A percentile compares a stretch with the other conserved stretches of the same genome.
phyloP scores from a whole-genome alignment of 2,329 filamentous ascomycete species.

The Penicillium olsonii region DNA sequence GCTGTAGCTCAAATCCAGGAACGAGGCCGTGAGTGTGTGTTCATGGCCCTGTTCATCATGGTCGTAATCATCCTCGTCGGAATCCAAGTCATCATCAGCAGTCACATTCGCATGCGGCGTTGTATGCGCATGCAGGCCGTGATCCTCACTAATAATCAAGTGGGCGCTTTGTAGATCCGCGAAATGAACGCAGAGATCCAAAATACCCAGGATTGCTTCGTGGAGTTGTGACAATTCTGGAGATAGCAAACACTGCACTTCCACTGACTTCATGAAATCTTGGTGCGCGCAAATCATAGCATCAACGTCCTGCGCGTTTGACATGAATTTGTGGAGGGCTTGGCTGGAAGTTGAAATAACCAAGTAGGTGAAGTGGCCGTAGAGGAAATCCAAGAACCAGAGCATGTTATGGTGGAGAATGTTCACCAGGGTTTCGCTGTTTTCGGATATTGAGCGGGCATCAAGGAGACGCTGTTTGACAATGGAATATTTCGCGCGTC shows the following conservation, averaged over 20 bases:
- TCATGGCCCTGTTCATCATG: constrained; percentile 37
- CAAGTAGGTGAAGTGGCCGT: constrained; percentile 73
- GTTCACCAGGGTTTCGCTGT: constrained; percentile 39
- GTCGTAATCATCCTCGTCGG: constrained; percentile 26
- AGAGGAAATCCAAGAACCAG: constrained; percentile 75
- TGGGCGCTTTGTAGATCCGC: constrained; percentile 58
- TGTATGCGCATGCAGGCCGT: neutral
- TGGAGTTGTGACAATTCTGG: constrained; percentile 69
- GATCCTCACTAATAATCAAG: constrained; percentile 29
- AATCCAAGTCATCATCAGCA: constrained; percentile 14
- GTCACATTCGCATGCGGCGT: constrained; percentile 6
- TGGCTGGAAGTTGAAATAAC: constrained; percentile 65
- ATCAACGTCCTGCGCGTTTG: constrained; percentile 70
- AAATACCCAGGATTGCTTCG: constrained; percentile 70
- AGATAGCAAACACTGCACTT: constrained; percentile 70
- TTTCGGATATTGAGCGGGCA: constrained; percentile 31
- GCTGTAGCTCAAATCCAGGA: constrained; percentile 48
- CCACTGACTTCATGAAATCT: constrained; percentile 62
- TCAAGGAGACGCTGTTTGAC: constrained; percentile 51
- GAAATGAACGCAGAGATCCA: constrained; percentile 73
- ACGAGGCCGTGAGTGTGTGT: constrained; percentile 43
- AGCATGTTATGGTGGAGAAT: constrained; percentile 67
- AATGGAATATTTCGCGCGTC: constrained; percentile 68
- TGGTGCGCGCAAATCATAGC: constrained; percentile 74
- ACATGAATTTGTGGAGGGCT: constrained; percentile 60